Percentiles rank a stretch among this genome's conserved stretches.
phyloP scores from a whole-genome alignment of 108 stramenopile genomes.

The Skeletonema costatum region DNA sequence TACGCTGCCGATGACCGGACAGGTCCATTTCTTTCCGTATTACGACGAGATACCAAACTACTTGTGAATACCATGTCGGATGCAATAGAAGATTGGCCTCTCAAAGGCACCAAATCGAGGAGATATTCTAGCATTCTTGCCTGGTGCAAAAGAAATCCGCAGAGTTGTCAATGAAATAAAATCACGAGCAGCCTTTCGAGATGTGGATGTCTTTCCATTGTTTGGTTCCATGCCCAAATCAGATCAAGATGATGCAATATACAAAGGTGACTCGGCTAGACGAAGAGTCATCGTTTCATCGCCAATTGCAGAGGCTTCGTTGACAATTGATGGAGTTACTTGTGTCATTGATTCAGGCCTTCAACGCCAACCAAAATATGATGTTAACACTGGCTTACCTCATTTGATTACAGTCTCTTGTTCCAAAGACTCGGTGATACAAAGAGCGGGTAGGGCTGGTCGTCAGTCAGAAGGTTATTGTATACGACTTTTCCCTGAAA shows the following conservation, averaged over 20 bases:
- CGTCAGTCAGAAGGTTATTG: conserved; percentile 82
- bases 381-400: conserved; percentile 74
- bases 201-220: conserved; percentile 62
- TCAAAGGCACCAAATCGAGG: conserved; percentile 56
- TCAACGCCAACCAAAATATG: conserved; percentile 69
- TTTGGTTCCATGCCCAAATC: conserved; percentile 70
- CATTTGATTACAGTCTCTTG: conserved; percentile 62
- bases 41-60: conserved; percentile 40
- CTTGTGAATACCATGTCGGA: conserved; percentile 51
- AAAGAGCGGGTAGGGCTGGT: conserved; percentile 88
- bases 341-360: conserved; percentile 86
- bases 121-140: conserved; percentile 83
- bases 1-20: conserved; percentile 38
- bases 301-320: conserved; percentile 85
- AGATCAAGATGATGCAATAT: conserved; percentile 71
- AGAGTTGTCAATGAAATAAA: conserved; percentile 56
- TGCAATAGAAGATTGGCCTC: conserved; percentile 51
- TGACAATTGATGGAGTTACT: conserved; percentile 80
- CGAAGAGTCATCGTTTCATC: conserved; percentile 80
- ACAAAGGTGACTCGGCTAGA: conserved; percentile 14
- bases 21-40: conserved; percentile 48
- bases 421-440: conserved; percentile 72
- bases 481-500: conserved; percentile 71
- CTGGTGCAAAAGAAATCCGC: conserved; percentile 83
- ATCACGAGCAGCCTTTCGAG: conserved; percentile 20